Evolutionary conservation across 2,329 filamentous ascomycete genomes (phyloP), one percentile per base, ranked within the genome.

Genomic region (Cryphonectria carpinicola): DNA sequence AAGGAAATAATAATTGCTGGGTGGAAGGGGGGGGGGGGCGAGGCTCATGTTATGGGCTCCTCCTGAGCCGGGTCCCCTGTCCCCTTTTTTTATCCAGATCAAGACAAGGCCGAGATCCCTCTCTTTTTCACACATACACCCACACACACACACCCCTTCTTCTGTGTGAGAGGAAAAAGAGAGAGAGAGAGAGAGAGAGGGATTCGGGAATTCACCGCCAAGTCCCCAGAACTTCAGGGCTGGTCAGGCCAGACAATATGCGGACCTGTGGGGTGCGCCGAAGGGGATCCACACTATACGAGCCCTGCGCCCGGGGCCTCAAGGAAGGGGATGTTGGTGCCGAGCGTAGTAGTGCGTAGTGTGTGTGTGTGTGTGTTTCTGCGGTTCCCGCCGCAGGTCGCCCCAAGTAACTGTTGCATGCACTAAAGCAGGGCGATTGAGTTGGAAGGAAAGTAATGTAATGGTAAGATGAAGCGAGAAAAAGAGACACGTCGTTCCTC

Each of bases 231-330:
- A 66, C 63, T 58, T 63, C 66, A 68, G 58, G 54, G 54, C 54
- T 65, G 64, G 69, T 67, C 70, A 71, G 61, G 69, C 69, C 70
- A 71, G 70, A 39, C 71, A 66, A 72, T 72, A 72, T 71, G 71
- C 70, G 71, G 71, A 72, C 60, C 67, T 68, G 70, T 67, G 52
- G 68, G 63, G 68, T 60, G 68, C 70, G 69, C 65, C 63, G 46
- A 69, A 46, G 32, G 14, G 66, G 68, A 66, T 71, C 71, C 71
- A 72, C 71, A 71, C 46, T 72, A 72, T 72, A 72, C 71, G 71
- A 72, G 66, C 66, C 54, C 66, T 64, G 43, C 35, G 66, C 60
- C 58, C 35, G 35, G 54, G 37, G 46, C 46, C 46, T 49, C 19
- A 39, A 39, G 62, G 67, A 54, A 65, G 62, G 46, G 35, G 67